Evolutionary conservation across 2,329 filamentous ascomycete species (phyloP).

Genomic region (Penicillium decumbens): DNA sequence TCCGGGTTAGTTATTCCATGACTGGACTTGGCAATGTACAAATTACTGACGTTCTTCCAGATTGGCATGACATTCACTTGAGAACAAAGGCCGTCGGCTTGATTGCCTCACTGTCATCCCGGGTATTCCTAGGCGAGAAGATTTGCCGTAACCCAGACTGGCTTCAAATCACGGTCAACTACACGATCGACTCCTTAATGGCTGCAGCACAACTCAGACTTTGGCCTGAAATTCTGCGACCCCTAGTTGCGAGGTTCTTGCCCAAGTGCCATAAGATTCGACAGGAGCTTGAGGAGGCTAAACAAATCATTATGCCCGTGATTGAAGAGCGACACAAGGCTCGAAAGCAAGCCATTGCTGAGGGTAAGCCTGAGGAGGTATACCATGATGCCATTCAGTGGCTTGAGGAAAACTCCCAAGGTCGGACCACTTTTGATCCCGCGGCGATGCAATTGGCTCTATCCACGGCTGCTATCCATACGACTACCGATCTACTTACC

Average conservation of each 20-base stretch:
- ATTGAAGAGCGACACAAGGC: background rate
- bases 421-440: slow-evolving; percentile 17
- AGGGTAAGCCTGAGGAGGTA: background rate
- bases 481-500: slow-evolving; percentile 21
- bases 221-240: background rate
- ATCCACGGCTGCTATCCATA: slow-evolving; percentile 23
- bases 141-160: slow-evolving; percentile 5
- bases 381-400: slow-evolving; percentile 24
- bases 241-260: background rate
- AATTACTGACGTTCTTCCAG: background rate
- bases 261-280: background rate
- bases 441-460: slow-evolving; percentile 17
- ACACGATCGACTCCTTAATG: background rate
- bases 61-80: slow-evolving; percentile 3
- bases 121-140: slow-evolving; percentile 3
- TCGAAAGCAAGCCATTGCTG: no score
- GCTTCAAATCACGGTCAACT: background rate
- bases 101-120: slow-evolving; percentile 2
- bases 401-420: slow-evolving; percentile 23
- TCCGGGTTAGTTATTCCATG: no score
- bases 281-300: background rate
- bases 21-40: no score
- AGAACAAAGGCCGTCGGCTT: background rate
- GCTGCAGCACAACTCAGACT: background rate
- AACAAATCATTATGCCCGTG: background rate